phyloP scores from a whole-genome alignment of 139 green algal genomes.

The Chloropicon primus region DNA sequence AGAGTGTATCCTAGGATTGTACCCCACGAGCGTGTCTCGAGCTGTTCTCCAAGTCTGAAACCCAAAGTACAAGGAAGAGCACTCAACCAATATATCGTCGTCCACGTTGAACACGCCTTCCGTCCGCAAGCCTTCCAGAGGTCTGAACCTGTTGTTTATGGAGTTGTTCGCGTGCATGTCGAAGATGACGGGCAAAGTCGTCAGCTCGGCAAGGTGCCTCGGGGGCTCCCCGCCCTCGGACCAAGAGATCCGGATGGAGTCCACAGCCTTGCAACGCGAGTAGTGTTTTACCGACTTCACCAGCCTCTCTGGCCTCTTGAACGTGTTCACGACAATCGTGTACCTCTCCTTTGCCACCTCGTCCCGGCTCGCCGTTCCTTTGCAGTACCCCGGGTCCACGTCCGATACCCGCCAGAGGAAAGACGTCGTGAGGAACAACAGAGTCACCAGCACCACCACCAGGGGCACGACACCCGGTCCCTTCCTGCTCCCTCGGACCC shows the following conservation, averaged over 20 bases:
- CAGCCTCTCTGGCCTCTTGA: constrained; percentile 22
- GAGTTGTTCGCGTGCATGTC: constrained; percentile 22
- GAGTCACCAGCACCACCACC: background rate
- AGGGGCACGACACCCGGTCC: background rate
- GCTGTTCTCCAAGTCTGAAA: constrained; percentile 25
- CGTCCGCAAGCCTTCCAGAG: constrained; percentile 27
- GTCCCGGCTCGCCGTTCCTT: background rate
- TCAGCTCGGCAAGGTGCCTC: background rate
- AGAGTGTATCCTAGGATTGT: background rate
- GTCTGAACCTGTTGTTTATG: constrained; percentile 31
- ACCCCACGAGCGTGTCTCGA: background rate
- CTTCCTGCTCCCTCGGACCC: background rate
- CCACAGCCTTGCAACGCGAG: constrained; percentile 17
- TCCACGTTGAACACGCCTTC: constrained; percentile 44
- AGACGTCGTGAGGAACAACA: background rate
- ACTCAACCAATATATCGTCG: constrained; percentile 40
- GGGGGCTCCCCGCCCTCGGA: constrained; percentile 15
- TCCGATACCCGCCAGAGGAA: background rate
- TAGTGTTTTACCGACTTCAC: constrained; percentile 29
- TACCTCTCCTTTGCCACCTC: background rate
- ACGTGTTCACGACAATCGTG: constrained; percentile 40
- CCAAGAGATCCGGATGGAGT: constrained; percentile 29
- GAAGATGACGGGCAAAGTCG: constrained; percentile 18
- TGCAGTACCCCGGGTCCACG: background rate
- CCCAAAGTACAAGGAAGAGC: constrained; percentile 21